Percentiles rank a stretch among this genome's conserved stretches.
phyloP scores from a whole-genome alignment of 2,329 filamentous ascomycete species.

The Talaromyces sp. region DNA sequence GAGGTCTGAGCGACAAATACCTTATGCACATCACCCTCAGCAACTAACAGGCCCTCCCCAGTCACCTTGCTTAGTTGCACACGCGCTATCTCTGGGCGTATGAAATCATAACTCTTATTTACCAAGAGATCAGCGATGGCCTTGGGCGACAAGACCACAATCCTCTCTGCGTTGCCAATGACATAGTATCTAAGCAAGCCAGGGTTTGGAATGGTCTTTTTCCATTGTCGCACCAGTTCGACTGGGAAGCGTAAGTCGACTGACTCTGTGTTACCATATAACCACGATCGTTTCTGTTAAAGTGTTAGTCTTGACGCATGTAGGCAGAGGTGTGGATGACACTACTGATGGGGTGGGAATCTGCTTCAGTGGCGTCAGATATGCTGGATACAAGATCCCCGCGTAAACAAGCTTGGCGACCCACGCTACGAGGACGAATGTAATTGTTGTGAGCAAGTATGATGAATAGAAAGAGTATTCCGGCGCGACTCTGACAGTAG shows the following conservation, averaged over 20 bases:
- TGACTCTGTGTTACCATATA: constrained; percentile 45
- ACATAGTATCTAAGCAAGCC: constrained; percentile 66
- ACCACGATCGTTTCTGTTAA: constrained; percentile 37
- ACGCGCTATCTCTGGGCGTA: constrained; percentile 57
- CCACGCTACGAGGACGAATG: constrained; percentile 25
- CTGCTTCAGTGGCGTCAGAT: constrained; percentile 57
- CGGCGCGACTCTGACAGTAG: constrained; percentile 3
- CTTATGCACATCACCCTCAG: constrained; percentile 90
- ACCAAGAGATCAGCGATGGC: constrained; percentile 68
- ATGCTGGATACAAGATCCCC: constrained; percentile 56
- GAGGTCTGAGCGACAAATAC: constrained; percentile 27
- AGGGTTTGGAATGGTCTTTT: constrained; percentile 60
- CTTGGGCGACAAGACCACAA: constrained; percentile 62
- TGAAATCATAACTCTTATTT: constrained; percentile 66
- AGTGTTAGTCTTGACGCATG: neutral
- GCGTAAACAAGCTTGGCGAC: constrained; percentile 28
- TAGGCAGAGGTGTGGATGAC: too few species aligned
- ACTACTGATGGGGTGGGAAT: constrained; percentile 53
- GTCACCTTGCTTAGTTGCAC: constrained; percentile 35
- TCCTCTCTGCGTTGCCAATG: constrained; percentile 60
- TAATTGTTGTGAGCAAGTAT: constrained; percentile 24
- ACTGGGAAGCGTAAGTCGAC: constrained; percentile 42
- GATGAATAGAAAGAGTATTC: constrained; percentile 22
- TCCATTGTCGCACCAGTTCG: constrained; percentile 47
- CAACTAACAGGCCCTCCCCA: constrained; percentile 58